Evolutionary conservation across 108 stramenopile genomes (phyloP).

Genomic region (Cyclotella choctawhatcheeana): DNA sequence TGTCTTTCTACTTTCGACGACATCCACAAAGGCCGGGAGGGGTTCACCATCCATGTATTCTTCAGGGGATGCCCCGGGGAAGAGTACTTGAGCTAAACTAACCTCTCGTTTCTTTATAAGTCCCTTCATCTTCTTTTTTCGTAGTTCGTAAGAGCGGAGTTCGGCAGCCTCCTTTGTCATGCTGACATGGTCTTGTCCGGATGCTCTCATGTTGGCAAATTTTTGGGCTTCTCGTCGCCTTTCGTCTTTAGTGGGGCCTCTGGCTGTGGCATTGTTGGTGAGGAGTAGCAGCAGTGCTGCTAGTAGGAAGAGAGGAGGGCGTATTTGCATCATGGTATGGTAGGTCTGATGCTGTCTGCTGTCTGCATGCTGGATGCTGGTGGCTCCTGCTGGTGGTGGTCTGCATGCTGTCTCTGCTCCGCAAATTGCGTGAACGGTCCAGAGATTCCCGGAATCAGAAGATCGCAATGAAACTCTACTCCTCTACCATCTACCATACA

Average conservation of each 20-base stretch:
- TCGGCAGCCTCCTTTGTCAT: constrained; percentile 55
- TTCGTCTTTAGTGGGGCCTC: constrained; percentile 17
- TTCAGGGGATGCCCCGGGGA: constrained; percentile 81
- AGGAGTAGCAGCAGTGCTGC: constrained; percentile 26
- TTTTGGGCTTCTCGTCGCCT: constrained; percentile 30
- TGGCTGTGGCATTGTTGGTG: constrained; percentile 5
- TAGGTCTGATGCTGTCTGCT: neutral
- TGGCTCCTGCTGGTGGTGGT: neutral
- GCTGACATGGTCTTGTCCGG: constrained; percentile 44
- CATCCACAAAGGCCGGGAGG: constrained; percentile 74
- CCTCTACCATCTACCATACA: neutral
- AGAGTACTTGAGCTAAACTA: constrained; percentile 73
- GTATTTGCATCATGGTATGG: constrained; percentile 1
- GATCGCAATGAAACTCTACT: no score
- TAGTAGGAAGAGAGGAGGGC: constrained; percentile 25
- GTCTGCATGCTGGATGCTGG: neutral
- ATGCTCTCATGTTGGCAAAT: constrained; percentile 46
- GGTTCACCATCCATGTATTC: constrained; percentile 60
- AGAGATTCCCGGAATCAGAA: no score
- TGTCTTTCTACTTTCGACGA: constrained; percentile 78
- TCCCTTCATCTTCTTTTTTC: constrained; percentile 72
- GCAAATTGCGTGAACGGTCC: no score
- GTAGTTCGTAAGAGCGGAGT: constrained; percentile 34
- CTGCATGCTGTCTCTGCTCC: neutral
- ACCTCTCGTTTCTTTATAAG: constrained; percentile 64